A percentile compares a stretch with the other conserved stretches of the same genome.
These are phyloP conservation scores for Trichomonas vaginalis DNA, from an alignment of 208 protist species.

Conservation along the genomic window DNA sequence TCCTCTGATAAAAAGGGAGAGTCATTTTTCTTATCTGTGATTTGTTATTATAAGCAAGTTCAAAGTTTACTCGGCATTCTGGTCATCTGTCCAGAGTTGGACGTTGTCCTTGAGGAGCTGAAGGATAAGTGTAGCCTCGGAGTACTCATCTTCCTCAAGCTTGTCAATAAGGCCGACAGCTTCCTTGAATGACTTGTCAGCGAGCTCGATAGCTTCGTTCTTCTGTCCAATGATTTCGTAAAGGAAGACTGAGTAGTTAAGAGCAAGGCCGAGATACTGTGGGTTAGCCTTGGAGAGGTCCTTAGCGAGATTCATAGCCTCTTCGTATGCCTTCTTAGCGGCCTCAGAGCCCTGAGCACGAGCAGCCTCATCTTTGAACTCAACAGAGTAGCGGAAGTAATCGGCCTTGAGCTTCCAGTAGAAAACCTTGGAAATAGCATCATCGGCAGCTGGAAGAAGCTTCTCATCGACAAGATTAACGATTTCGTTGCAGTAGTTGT, in stretches of 20 bases:
- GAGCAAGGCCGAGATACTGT: conserved; percentile 58
- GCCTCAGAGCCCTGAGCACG: conserved; percentile 34
- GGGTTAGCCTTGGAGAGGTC: no score
- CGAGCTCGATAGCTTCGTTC: conserved; percentile 50
- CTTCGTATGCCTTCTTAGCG: conserved; percentile 48
- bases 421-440: conserved; percentile 53
- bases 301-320: conserved; percentile 42
- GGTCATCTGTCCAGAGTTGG: conserved; percentile 52
- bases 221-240: conserved; percentile 57
- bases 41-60: no score
- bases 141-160: conserved; percentile 40
- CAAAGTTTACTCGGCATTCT: conserved; percentile 16
- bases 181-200: conserved; percentile 52
- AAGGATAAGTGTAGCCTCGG: conserved; percentile 62
- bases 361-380: conserved; percentile 41
- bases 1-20: no score
- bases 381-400: conserved; percentile 61
- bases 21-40: no score
- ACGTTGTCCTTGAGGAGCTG: conserved; percentile 64
- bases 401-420: conserved; percentile 63
- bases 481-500: conserved; percentile 49
- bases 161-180: not conserved
- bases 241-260: conserved; percentile 69
- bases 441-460: conserved; percentile 62
- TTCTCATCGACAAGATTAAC: conserved; percentile 74